These are phyloP conservation scores for Polytrichum commune DNA, from an alignment of 225 moss, liverwort and hornwort genomes.

Conservation along the genomic window DNA sequence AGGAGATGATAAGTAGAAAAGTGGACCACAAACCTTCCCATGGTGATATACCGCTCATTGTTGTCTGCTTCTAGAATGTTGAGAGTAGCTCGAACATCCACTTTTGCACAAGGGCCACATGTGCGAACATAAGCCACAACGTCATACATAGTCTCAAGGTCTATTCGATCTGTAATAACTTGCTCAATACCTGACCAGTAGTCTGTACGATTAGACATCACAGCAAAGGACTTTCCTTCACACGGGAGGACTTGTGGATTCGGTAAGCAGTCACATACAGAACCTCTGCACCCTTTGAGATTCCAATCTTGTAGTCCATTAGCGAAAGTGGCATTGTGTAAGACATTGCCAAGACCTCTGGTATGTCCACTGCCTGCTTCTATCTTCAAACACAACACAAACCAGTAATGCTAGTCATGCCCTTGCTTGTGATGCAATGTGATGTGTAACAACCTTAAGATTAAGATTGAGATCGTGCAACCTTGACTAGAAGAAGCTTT, in stretches of 20 bases:
- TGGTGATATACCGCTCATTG: slow-evolving; percentile 67
- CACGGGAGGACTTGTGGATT: slow-evolving; percentile 54
- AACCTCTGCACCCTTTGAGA: slow-evolving; percentile 59
- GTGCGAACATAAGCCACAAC: slow-evolving; percentile 67
- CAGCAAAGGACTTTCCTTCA: slow-evolving; percentile 67
- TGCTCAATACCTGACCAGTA: slow-evolving; percentile 89
- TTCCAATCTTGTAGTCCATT: slow-evolving; percentile 74
- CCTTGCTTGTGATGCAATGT: not conserved
- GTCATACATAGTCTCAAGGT: slow-evolving; percentile 53
- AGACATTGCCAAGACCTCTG: slow-evolving; percentile 30
- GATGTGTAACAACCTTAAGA: too few relatives aligned
- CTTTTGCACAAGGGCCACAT: slow-evolving; percentile 45
- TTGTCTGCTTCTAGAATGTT: slow-evolving; percentile 54
- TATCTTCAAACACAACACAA: slow-evolving; percentile 29
- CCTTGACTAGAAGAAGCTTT: too few relatives aligned
- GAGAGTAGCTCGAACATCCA: slow-evolving; percentile 64
- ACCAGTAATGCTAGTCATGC: slow-evolving; percentile 12
- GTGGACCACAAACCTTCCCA: slow-evolving; percentile 67
- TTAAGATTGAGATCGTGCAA: too few relatives aligned
- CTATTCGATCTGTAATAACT: slow-evolving; percentile 67
- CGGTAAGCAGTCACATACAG: slow-evolving; percentile 49
- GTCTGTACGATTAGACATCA: slow-evolving; percentile 61
- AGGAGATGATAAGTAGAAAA: too few relatives aligned
- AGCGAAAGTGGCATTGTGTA: slow-evolving; percentile 61
- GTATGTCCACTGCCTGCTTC: slow-evolving; percentile 15